Evolutionary conservation across 306 rosid species (phyloP).

Genomic region (Oemleria cerasiformis): DNA sequence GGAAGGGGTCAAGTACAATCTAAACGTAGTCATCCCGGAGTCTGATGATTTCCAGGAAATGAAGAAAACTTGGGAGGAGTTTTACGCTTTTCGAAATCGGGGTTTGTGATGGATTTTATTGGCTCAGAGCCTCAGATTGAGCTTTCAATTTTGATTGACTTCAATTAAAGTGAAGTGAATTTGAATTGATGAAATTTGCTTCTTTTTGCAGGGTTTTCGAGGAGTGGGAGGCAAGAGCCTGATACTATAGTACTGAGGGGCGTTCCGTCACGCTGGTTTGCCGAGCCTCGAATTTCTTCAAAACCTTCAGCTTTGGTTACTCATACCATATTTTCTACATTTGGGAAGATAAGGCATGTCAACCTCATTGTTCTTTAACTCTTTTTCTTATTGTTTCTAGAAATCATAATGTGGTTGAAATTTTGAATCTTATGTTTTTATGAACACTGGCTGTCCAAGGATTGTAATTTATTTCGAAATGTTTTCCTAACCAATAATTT

Average conservation of each 20-base stretch:
- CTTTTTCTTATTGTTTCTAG: neutral
- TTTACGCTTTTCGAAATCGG: slow-evolving; percentile 54
- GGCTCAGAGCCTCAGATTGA: neutral
- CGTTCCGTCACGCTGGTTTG: slow-evolving; percentile 87
- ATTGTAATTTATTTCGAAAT: neutral
- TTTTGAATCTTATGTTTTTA: neutral
- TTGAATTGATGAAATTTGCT: slow-evolving; percentile 4
- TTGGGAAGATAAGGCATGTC: slow-evolving; percentile 78
- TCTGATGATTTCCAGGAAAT: slow-evolving; percentile 55
- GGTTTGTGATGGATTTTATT: slow-evolving; percentile 27
- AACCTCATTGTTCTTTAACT: slow-evolving; percentile 4
- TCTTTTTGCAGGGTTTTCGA: slow-evolving; percentile 40
- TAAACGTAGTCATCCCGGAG: slow-evolving; percentile 44
- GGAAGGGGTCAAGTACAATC: slow-evolving; percentile 67
- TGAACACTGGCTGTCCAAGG: neutral
- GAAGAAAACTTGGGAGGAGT: slow-evolving; percentile 73
- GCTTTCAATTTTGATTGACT: neutral
- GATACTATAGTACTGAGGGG: slow-evolving; percentile 71
- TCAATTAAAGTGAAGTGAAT: slow-evolving; percentile 13
- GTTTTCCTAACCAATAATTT: neutral
- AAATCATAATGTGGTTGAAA: neutral
- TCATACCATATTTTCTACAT: slow-evolving; percentile 83
- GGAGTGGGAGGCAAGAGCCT: slow-evolving; percentile 51
- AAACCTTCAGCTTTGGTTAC: slow-evolving; percentile 94
- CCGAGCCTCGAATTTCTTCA: slow-evolving; percentile 90